Evolutionary conservation across 1,284 basidiomycete genomes (phyloP), one percentile per base, ranked within the genome.

Genomic region (Coniferiporia sulphurascens): DNA sequence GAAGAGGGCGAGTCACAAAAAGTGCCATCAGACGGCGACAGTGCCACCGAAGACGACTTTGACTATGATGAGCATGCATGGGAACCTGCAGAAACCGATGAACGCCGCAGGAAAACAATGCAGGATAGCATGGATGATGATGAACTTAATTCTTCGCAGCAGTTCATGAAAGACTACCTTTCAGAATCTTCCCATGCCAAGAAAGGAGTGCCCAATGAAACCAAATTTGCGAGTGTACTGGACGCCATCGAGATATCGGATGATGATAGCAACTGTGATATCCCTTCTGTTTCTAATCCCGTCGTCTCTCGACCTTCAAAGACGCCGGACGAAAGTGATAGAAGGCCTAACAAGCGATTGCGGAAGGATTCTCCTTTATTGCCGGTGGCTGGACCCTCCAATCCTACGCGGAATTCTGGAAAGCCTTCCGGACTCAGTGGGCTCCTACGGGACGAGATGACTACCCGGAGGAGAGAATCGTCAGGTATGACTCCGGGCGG

Each of bases 391-490:
- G 41, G 49, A 15, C 19, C 49, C 45, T 49, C 49, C n/a, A 46
- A 41, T 34, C 7, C 35, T 22, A 51, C 21, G 27, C 38, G 22
- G 50, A 59, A n/a, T 12, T 22, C 56, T 19, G 52, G 27, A 45
- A 45, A 48, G 5, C 19, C 17, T n/a, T n/a, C 62, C 9, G 64
- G 70, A n/a, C 67, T 76, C 8, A 75, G 76, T 4, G 71, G 71
- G 19, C 60, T 82, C 22, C 76, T 78, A 7, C 68, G 76, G 63
- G 73, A 73, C 36, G 82, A 84, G 65, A 73, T 81, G 9, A 63
- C 72, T n/a, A 63, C 70, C 34, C 72, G 78, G 49, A 79, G 77
- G 67, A 78, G 76, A 62, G 81, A 83, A 66, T 68, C 75, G 1
- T 64, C 81, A 1, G 81, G 78, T 21, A 51, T 66, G 61, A 62